Percentiles rank a stretch among this genome's conserved stretches.
Conservation (phyloP, 345 rosid species). For the Noccaea caerulescens region DNA sequence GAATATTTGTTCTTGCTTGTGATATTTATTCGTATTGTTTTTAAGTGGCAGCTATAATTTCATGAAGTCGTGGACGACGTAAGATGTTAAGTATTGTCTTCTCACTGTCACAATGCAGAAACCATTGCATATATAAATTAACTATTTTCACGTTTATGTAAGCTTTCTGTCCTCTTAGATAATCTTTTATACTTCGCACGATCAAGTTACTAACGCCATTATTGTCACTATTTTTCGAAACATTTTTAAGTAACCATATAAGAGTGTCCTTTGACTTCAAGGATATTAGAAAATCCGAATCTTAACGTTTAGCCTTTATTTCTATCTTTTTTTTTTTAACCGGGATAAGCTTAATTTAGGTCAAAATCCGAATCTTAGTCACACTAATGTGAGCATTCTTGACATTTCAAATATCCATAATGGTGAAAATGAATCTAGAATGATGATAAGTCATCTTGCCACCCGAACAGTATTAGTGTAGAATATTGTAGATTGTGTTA, state of each 20-base stretch:
- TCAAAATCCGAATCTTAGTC: too few relatives aligned
- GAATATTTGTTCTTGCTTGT: not conserved
- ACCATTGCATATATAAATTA: constrained; percentile 4
- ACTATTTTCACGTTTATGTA: not conserved
- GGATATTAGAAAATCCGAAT: constrained; percentile 9
- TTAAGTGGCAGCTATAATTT: not conserved
- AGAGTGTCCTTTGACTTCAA: constrained; percentile 22
- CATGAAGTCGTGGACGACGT: constrained; percentile 1
- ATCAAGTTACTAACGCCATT: constrained; percentile 14
- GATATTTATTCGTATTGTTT: not conserved
- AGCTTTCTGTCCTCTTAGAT: constrained; percentile 8
- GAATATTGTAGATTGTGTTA: too few relatives aligned
- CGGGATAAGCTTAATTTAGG: too few relatives aligned
- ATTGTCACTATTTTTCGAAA: not conserved
- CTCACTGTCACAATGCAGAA: not conserved
- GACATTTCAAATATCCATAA: too few relatives aligned
- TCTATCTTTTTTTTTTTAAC: too few relatives aligned
- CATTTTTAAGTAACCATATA: constrained; percentile 3
- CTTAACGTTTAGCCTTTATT: too few relatives aligned
- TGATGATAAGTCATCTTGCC: too few relatives aligned
- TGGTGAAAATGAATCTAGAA: too few relatives aligned
- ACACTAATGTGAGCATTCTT: too few relatives aligned
- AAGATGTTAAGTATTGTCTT: not conserved
- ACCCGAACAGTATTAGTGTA: too few relatives aligned
- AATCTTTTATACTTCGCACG: constrained; percentile 26